Base-by-base conservation (phyloP, 306 rosid genomes). In the Trifolium pratense region DNA sequence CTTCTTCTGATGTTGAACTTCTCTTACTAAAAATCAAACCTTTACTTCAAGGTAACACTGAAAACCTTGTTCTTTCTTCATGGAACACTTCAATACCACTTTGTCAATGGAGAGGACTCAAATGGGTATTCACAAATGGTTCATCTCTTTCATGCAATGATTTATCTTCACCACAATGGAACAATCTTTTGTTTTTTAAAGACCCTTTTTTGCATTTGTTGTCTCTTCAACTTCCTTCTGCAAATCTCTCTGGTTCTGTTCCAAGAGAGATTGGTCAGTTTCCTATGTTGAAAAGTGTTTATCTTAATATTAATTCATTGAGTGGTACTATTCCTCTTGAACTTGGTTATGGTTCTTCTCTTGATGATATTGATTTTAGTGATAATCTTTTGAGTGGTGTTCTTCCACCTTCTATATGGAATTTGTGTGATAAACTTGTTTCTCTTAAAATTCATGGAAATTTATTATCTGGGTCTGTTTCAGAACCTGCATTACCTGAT, bases 61-160 rank as follows among this genome's bases (percentile, higher is more conserved):
- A 88, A 13, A 89, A 86, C 80, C 81, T 95, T 7, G 84, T 95
- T 26, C 70, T 95, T 31, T 83, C 90, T 69, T 90, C 97, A 67
- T 95, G 99, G 99, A 95, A 95, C 71, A 29, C 85, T 20, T 82
- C 97, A 1, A 60, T 75, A 0, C 97, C 99, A 55, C 75, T 92
- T 3, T 95, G 99, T 53, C 99, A 95, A 78, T 95, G 97, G 99
- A 83, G 93, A 55, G 99, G 99, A 11, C 92, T 95, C 84, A 92
- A 90, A 75, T 95, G 99, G 99, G 92, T 86, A 1, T 85, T 88
- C 86, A 82, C 91, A 75, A 82, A 71, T 45, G 93, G 86, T 77
- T 58, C 91, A 39, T 64, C 87, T 69, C 77, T 91, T 55, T 75
- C 77, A 12, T 95, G 99, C 84, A 77, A 20, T 20, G 92, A 85